Percentiles rank a stretch among this genome's conserved stretches.
Evolutionary conservation across 441 rosid species (phyloP).

Genomic region (Erysimum cheiri): DNA sequence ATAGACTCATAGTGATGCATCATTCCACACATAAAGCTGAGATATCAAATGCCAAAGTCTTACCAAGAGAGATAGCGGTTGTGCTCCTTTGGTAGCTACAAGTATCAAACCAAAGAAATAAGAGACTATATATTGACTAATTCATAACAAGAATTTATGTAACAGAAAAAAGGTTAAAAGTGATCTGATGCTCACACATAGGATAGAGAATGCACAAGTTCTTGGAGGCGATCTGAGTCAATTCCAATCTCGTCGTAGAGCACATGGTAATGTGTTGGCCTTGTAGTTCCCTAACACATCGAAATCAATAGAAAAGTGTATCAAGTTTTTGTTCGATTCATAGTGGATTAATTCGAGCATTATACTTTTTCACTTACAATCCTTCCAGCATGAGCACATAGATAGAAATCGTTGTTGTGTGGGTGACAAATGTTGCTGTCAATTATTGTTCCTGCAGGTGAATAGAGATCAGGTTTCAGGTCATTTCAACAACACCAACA

Average conservation of each 20-base stretch:
- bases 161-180: neutral
- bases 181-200: conserved; percentile 51
- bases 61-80: conserved; percentile 50
- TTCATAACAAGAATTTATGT: neutral
- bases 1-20: no score
- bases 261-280: conserved; percentile 92
- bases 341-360: neutral
- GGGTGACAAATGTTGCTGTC: conserved; percentile 83
- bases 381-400: conserved; percentile 92
- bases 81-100: conserved; percentile 69
- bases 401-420: conserved; percentile 73
- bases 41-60: neutral
- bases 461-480: neutral
- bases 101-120: conserved; percentile 1
- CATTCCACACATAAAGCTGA: neutral
- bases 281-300: conserved; percentile 74
- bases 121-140: neutral
- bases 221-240: conserved; percentile 73
- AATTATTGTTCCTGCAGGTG: conserved; percentile 65
- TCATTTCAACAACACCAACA: conserved; percentile 5
- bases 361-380: conserved; percentile 58
- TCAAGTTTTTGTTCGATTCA: neutral
- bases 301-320: neutral
- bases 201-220: conserved; percentile 65
- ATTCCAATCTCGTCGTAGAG: conserved; percentile 75